Percentiles rank a stretch among this genome's conserved stretches.
Conservation (phyloP, 192 early-diverging fungal genomes). For the Chytriomyces sp. region DNA sequence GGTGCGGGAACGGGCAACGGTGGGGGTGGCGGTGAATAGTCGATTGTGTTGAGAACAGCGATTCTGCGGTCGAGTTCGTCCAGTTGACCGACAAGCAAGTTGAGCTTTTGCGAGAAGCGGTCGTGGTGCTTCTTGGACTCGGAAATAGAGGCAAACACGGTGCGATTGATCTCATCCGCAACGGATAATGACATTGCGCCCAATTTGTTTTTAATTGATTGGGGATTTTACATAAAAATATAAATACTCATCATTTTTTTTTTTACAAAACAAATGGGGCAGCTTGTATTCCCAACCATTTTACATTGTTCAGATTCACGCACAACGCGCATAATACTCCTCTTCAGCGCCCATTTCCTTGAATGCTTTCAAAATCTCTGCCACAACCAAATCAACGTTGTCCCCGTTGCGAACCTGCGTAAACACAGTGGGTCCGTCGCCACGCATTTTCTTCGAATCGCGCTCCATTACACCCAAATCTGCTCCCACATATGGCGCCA, state of each 20-base stretch:
- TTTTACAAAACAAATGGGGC: too few relatives aligned
- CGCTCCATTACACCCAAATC: conserved; percentile 90
- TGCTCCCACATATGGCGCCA: conserved; percentile 87
- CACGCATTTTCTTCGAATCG: conserved; percentile 85
- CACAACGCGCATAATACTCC: conserved; percentile 1
- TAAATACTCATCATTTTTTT: too few relatives aligned
- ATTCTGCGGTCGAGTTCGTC: neutral
- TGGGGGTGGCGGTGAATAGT: neutral
- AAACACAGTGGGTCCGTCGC: conserved; percentile 88
- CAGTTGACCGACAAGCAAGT: neutral
- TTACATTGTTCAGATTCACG: too few relatives aligned
- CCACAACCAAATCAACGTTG: conserved; percentile 81
- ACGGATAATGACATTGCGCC: too few relatives aligned
- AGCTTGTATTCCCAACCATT: too few relatives aligned
- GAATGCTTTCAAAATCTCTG: conserved; percentile 70
- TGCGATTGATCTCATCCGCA: neutral
- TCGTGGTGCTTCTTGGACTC: neutral
- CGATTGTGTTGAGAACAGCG: neutral
- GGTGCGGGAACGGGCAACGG: neutral
- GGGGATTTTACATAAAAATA: too few relatives aligned
- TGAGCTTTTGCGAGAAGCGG: neutral
- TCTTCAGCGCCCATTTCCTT: conserved; percentile 37
- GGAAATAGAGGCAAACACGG: neutral
- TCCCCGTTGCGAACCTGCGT: conserved; percentile 90
- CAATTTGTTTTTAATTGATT: too few relatives aligned